Evolutionary conservation across 352 stramenopile species (phyloP).

Genomic region (Thalassiosira mediterranea): DNA sequence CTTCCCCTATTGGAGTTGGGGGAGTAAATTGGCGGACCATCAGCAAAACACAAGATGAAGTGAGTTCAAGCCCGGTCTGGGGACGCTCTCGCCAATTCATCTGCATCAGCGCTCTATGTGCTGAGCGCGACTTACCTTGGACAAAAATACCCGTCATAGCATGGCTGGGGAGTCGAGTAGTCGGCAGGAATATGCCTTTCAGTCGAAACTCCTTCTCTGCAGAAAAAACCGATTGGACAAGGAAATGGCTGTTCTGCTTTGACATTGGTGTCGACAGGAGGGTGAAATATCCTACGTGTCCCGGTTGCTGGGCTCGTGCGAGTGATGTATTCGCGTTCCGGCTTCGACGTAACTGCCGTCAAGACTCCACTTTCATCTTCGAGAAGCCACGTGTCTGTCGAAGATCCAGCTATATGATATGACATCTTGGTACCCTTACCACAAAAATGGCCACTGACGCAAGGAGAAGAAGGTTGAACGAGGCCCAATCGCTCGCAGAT

Average conservation of each 20-base stretch:
- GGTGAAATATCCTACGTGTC: constrained; percentile 37
- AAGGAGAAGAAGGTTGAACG: constrained; percentile 84
- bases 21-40: too few species aligned
- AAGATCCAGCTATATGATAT: constrained; percentile 54
- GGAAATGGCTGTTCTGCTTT: constrained; percentile 90
- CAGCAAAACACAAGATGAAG: too few species aligned
- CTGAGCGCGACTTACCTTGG: constrained; percentile 90
- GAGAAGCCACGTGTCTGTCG: constrained; percentile 53
- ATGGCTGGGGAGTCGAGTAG: constrained; percentile 93
- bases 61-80: too few species aligned
- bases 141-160: constrained; percentile 96
- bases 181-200: constrained; percentile 85
- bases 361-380: constrained; percentile 50
- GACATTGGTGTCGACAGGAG: constrained; percentile 32
- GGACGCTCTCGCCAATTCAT: too few species aligned
- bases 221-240: constrained; percentile 93
- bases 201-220: constrained; percentile 86
- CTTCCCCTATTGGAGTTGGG: constrained; percentile 29
- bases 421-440: constrained; percentile 91
- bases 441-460: constrained; percentile 93
- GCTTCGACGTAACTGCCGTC: constrained; percentile 32
- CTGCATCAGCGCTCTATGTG: too few species aligned
- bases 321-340: constrained; percentile 54
- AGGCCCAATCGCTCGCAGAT: constrained; percentile 92
- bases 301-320: constrained; percentile 63